These are phyloP conservation scores for Cladosporium oxysporum DNA, from an alignment of 2,329 filamentous ascomycete species.

Conservation along the genomic window DNA sequence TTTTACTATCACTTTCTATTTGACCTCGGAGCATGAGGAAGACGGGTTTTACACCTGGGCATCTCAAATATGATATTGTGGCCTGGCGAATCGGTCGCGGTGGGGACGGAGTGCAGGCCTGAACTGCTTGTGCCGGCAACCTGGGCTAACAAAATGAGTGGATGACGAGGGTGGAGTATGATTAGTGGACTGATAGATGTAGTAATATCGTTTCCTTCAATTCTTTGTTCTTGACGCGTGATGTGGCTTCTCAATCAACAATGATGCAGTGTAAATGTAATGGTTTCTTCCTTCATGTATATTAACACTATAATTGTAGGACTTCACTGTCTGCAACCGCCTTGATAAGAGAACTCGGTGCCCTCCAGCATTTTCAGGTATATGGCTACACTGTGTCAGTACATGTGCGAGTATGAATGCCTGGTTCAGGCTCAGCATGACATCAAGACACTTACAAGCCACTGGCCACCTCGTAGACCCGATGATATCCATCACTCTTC, in stretches of 20 bases:
- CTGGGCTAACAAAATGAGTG: neutral
- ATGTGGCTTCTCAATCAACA: neutral
- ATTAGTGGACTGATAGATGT: slow-evolving; percentile 14
- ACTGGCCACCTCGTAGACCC: neutral
- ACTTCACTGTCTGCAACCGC: neutral
- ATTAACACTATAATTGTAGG: neutral
- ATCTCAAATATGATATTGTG: neutral
- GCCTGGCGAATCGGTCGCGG: neutral
- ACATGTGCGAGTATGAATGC: neutral
- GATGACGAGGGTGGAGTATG: neutral
- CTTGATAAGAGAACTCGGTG: neutral
- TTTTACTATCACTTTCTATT: neutral
- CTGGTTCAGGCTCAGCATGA: neutral
- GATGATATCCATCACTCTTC: slow-evolving; percentile 8
- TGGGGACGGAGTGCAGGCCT: slow-evolving; percentile 25
- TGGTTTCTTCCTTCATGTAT: neutral
- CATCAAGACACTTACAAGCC: neutral
- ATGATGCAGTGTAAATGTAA: neutral
- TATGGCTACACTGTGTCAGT: neutral
- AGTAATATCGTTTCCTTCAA: slow-evolving; percentile 14
- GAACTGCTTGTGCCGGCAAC: slow-evolving; percentile 17
- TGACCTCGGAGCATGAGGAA: neutral
- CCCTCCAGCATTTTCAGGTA: slow-evolving; percentile 12
- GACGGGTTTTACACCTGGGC: neutral
- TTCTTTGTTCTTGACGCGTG: neutral